Percentiles rank a stretch among this genome's conserved stretches.
Evolutionary conservation across 2,329 filamentous ascomycete species (phyloP).

Genomic region (Apiospora koreana): DNA sequence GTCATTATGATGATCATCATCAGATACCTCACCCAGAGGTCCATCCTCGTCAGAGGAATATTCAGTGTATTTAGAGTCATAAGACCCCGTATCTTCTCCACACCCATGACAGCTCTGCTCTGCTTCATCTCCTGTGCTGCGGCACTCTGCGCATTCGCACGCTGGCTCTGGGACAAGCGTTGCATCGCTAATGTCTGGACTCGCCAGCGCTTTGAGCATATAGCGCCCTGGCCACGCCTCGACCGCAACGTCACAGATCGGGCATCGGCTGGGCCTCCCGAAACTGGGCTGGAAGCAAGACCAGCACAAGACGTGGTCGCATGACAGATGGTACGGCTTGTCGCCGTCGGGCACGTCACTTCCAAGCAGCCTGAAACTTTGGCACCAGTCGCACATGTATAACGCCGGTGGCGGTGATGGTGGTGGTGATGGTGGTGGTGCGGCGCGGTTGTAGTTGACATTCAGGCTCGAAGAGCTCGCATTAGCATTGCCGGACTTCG

Average conservation of each 20-base stretch:
- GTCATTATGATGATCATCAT: constrained; percentile 10
- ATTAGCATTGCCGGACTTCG: not conserved
- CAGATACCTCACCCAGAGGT: not conserved
- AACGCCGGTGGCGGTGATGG: too few relatives aligned
- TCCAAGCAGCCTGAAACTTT: not conserved
- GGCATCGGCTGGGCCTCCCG: not conserved
- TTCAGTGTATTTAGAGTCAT: not conserved
- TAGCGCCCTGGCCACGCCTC: too few relatives aligned
- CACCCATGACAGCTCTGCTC: not conserved
- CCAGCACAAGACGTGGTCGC: not conserved
- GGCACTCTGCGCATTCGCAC: not conserved
- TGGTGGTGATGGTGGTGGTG: too few relatives aligned
- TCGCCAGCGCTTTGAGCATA: too few relatives aligned
- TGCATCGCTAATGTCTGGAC: not conserved
- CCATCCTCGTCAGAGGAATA: not conserved
- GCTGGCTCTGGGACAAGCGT: not conserved
- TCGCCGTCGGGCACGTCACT: not conserved
- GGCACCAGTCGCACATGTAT: not conserved
- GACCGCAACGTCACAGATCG: not conserved
- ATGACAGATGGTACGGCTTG: not conserved
- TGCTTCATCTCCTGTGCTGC: too few relatives aligned
- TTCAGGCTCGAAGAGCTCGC: not conserved
- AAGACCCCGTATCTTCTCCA: not conserved
- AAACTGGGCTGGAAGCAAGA: not conserved
- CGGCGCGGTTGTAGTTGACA: not conserved